A percentile compares a stretch with the other conserved stretches of the same genome.
Conservation (phyloP, 176 grass and related monocot genomes). For the Lolium rigidum region DNA sequence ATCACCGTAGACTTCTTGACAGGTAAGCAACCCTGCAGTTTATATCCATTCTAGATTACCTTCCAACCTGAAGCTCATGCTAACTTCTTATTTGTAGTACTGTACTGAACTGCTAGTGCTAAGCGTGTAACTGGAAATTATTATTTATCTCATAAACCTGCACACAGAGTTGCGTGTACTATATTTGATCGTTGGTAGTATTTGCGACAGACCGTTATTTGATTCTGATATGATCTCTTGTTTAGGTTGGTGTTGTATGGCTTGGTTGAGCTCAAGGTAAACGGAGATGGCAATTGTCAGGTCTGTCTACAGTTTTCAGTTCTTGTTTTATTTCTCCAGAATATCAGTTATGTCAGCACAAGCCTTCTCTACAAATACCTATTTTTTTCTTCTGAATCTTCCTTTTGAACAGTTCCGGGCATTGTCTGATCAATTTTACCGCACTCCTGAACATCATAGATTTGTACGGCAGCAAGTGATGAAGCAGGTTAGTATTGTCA, state of each 20-base stretch:
- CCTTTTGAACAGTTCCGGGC: conserved; percentile 72
- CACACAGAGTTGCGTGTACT: not conserved
- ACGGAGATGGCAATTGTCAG: conserved; percentile 98
- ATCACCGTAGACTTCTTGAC: conserved; percentile 91
- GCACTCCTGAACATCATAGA: conserved; percentile 68
- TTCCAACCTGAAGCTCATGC: not conserved
- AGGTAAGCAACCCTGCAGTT: conserved; percentile 46
- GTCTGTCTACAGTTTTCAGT: conserved; percentile 36
- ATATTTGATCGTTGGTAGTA: not conserved
- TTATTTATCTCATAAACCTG: not conserved
- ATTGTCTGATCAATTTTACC: conserved; percentile 91
- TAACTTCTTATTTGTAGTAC: not conserved
- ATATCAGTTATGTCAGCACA: not conserved
- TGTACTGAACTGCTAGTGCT: not conserved
- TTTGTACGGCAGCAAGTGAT: conserved; percentile 89
- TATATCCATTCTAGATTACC: not conserved
- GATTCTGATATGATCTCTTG: conserved; percentile 4
- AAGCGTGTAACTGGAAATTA: not conserved
- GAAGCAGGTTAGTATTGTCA: conserved; percentile 62
- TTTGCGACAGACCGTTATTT: not conserved
- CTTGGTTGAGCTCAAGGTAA: conserved; percentile 82
- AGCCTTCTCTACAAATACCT: not conserved
- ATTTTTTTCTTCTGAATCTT: conserved; percentile 20
- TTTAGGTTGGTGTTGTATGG: conserved; percentile 80
- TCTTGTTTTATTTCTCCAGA: not conserved